phyloP scores from a whole-genome alignment of 1,284 basidiomycete species.

The Microbotryum intermedium region DNA sequence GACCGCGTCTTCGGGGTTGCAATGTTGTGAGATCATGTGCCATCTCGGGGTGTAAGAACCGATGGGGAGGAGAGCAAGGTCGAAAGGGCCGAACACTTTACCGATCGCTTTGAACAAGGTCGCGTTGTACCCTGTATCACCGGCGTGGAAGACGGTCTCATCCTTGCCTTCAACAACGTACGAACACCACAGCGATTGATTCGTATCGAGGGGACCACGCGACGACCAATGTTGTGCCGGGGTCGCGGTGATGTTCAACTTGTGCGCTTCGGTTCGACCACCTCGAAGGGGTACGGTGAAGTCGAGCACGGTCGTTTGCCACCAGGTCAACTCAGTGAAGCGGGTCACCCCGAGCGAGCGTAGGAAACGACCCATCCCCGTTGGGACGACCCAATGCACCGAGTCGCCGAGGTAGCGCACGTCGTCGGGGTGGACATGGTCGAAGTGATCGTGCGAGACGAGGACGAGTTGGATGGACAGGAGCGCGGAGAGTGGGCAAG shows the following conservation, averaged over 20 bases:
- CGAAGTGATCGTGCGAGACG: conserved; percentile 36
- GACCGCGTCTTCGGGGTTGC: conserved; percentile 42
- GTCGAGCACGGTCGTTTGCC: conserved; percentile 28
- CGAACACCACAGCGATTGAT: conserved; percentile 43
- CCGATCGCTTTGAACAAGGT: conserved; percentile 36
- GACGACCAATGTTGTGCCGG: conserved; percentile 44
- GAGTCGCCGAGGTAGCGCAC: conserved; percentile 29
- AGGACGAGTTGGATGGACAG: conserved; percentile 35
- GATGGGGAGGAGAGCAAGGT: conserved; percentile 36
- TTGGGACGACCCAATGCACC: conserved; percentile 35
- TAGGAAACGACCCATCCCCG: conserved; percentile 33
- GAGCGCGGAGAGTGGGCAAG: conserved; percentile 10
- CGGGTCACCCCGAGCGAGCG: conserved; percentile 29
- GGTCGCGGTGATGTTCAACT: conserved; percentile 7
- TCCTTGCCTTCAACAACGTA: conserved; percentile 39
- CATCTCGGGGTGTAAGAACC: conserved; percentile 32
- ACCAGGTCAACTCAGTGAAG: conserved; percentile 37
- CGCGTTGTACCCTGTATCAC: conserved; percentile 38
- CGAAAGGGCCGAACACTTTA: conserved; percentile 33
- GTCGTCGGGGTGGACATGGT: conserved; percentile 32
- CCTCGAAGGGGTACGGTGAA: neutral
- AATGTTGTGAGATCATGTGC: conserved; percentile 42
- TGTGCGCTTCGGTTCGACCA: neutral
- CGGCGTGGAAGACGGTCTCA: conserved; percentile 34
- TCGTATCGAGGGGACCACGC: conserved; percentile 43